Conservation (phyloP, 108 stramenopile genomes). For the Cyclotella kingstonii region DNA sequence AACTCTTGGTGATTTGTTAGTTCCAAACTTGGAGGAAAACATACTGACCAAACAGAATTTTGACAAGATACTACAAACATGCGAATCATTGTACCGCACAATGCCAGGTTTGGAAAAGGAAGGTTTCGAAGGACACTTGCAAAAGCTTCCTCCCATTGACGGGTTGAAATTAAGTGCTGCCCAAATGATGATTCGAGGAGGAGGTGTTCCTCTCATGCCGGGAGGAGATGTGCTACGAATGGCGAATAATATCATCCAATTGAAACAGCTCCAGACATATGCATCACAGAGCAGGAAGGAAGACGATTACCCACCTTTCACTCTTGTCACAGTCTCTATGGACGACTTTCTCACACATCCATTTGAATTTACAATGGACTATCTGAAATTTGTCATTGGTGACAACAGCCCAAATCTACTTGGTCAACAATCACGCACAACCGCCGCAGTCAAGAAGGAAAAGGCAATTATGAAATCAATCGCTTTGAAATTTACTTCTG, state of each 20-base stretch:
- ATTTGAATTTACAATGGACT: neutral
- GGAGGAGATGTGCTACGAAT: conserved; percentile 15
- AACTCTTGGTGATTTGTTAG: conserved; percentile 4
- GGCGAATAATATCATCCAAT: conserved; percentile 10
- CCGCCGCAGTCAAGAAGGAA: too few relatives aligned
- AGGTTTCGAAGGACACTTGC: conserved; percentile 15
- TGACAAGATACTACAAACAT: conserved; percentile 4
- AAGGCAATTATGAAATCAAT: conserved; percentile 1
- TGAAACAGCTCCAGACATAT: neutral
- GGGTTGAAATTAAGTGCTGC: conserved; percentile 15
- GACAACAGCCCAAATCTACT: too few relatives aligned
- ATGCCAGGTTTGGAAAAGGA: neutral
- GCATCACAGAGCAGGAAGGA: neutral
- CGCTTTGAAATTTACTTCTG: neutral
- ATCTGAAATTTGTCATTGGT: conserved; percentile 5
- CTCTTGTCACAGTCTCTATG: conserved; percentile 8
- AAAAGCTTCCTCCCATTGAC: conserved; percentile 9
- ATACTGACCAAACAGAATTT: conserved; percentile 9
- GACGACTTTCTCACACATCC: conserved; percentile 14
- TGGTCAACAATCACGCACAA: too few relatives aligned
- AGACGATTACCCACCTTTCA: neutral
- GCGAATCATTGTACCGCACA: conserved; percentile 7
- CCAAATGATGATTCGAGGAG: conserved; percentile 21
- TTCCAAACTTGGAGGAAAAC: conserved; percentile 6
- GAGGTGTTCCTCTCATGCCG: conserved; percentile 7